These are phyloP conservation scores for Trypanosoma avium DNA, from an alignment of 208 protist genomes.

Conservation along the genomic window DNA sequence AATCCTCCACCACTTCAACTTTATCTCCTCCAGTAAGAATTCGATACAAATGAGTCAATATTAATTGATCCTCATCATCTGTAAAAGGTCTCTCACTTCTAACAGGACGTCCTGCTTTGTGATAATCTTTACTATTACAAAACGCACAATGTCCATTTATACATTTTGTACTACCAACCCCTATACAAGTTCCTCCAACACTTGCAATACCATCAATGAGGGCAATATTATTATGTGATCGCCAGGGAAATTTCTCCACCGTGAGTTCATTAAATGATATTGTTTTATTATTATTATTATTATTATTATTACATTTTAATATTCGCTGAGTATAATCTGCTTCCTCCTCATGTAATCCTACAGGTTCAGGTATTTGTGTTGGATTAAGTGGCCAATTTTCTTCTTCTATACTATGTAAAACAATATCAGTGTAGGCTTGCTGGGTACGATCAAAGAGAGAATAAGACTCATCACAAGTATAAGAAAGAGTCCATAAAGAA, in stretches of 20 bases:
- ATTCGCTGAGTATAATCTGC: slow-evolving; percentile 18
- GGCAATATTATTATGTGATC: slow-evolving; percentile 61
- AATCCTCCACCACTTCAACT: slow-evolving; percentile 60
- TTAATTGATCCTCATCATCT: slow-evolving; percentile 60
- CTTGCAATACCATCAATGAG: slow-evolving; percentile 80
- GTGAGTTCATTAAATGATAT: slow-evolving; percentile 41
- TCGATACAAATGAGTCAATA: slow-evolving; percentile 66
- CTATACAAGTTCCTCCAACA: slow-evolving; percentile 65
- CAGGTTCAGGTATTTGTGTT: slow-evolving; percentile 6
- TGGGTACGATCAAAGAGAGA: slow-evolving; percentile 61
- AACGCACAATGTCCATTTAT: slow-evolving; percentile 43
- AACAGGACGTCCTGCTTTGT: slow-evolving; percentile 46
- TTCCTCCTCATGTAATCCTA: slow-evolving; percentile 25
- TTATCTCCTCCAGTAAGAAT: slow-evolving; percentile 65
- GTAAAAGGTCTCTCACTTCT: slow-evolving; percentile 49
- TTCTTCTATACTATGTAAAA: slow-evolving; percentile 45
- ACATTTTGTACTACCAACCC: slow-evolving; percentile 60
- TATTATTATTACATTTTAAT: slow-evolving; percentile 6
- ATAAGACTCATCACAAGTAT: slow-evolving; percentile 28
- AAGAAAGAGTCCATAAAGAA: slow-evolving; percentile 56
- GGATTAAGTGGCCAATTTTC: slow-evolving; percentile 37
- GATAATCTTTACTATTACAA: slow-evolving; percentile 55
- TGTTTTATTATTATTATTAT: slow-evolving; percentile 2
- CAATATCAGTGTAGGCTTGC: slow-evolving; percentile 42
- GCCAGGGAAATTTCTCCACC: slow-evolving; percentile 52